Conservation (phyloP, 306 rosid species). For the Inga laurina region DNA sequence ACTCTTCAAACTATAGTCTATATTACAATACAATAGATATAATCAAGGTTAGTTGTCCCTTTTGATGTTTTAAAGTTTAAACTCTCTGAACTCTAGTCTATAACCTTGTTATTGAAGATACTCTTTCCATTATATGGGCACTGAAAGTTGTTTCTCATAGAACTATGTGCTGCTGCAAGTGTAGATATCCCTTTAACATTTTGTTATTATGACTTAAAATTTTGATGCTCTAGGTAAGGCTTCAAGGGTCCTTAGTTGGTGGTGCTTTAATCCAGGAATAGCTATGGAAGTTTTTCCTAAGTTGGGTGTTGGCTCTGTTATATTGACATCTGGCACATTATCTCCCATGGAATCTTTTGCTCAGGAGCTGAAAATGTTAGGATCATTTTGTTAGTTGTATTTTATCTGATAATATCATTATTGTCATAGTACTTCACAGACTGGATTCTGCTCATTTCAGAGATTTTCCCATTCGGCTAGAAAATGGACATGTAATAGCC, state of each 20-base stretch:
- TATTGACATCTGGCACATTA: slow-evolving; percentile 93
- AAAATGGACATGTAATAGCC: slow-evolving; percentile 90
- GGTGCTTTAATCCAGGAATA: slow-evolving; percentile 84
- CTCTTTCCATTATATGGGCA: slow-evolving; percentile 23
- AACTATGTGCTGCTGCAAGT: slow-evolving; percentile 11
- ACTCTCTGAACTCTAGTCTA: slow-evolving; percentile 1
- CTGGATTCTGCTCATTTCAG: slow-evolving; percentile 53
- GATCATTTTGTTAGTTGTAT: slow-evolving; percentile 27
- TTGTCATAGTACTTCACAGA: slow-evolving; percentile 28
- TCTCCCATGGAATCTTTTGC: slow-evolving; percentile 96
- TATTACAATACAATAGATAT: neutral
- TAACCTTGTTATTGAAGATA: slow-evolving; percentile 18
- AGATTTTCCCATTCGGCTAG: slow-evolving; percentile 84
- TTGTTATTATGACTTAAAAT: slow-evolving; percentile 30
- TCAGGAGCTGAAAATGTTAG: slow-evolving; percentile 80
- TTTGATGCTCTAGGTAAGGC: slow-evolving; percentile 61
- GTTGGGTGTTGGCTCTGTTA: slow-evolving; percentile 72
- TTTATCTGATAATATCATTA: slow-evolving; percentile 32
- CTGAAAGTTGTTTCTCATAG: slow-evolving; percentile 24
- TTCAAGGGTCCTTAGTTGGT: slow-evolving; percentile 93
- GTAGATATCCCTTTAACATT: slow-evolving; percentile 26
- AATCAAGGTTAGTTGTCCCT: slow-evolving; percentile 16
- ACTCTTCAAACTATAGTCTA: neutral
- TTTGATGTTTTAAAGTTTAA: neutral
- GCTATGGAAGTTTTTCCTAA: too few relatives aligned